phyloP scores from a whole-genome alignment of 495 filamentous ascomycete genomes.

The Daldinia childiae region DNA sequence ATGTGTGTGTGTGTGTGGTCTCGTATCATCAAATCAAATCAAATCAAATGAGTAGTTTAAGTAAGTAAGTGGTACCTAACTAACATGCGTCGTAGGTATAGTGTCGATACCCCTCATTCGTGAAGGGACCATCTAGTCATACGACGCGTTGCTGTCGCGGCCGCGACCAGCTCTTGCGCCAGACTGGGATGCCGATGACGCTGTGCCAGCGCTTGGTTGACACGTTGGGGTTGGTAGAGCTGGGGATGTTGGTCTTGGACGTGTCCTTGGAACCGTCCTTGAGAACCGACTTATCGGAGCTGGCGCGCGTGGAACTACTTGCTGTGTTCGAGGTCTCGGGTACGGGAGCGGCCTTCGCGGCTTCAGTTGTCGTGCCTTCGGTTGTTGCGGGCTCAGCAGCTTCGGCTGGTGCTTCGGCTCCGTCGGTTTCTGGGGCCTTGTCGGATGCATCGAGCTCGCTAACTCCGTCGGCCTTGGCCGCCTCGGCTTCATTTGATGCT shows the following conservation, averaged over 20 bases:
- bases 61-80: too few relatives aligned
- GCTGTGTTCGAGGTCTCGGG: neutral
- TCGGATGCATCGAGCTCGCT: conserved; percentile 13
- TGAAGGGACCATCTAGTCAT: neutral
- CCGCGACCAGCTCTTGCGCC: conserved; percentile 24
- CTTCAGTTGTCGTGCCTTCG: neutral
- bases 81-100: neutral
- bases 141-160: conserved; percentile 26
- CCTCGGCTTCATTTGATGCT: conserved; percentile 4
- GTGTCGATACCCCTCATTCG: neutral
- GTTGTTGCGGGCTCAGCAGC: conserved; percentile 1
- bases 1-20: neutral
- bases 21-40: conserved; percentile 2
- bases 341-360: neutral
- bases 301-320: conserved; percentile 9
- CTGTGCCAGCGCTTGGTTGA: conserved; percentile 25
- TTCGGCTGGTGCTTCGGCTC: neutral
- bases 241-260: conserved; percentile 4
- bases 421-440: neutral
- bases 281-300: conserved; percentile 1
- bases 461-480: neutral
- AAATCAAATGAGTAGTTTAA: neutral
- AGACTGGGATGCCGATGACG: conserved; percentile 27
- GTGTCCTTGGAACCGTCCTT: neutral
- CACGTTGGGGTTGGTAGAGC: conserved; percentile 1